Base-by-base conservation (phyloP, 352 stramenopile genomes). In the Globisporangium apiculatum region DNA sequence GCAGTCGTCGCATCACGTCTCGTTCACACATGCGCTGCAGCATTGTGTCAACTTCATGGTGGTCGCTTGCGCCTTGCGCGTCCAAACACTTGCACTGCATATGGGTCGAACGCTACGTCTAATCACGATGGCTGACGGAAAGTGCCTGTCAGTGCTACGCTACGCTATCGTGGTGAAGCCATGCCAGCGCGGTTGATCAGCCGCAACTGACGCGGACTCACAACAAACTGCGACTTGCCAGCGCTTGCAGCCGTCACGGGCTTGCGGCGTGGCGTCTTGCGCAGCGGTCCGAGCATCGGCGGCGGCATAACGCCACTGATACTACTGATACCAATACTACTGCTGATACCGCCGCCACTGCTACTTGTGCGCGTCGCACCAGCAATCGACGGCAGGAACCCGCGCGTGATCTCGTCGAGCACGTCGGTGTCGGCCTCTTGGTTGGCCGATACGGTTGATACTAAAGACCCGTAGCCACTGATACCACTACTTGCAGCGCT, bases 181-280 rank as follows among this genome's bases (percentile, higher is more conserved):
- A 51, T 64, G 47, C 37, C 63, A 15, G 67, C 65, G 17, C 42
- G 31, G 42, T 49, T 61, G 52, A 64, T 57, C 42, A 81, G 50
- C 5, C 69, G 72, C 49, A 75, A 62, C 46, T 76, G 63, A 8
- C 74, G 71, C 24, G 75, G 75, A 63, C 75, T 84, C 48, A 73
- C 60, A 38, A 73, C 60, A 42, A 71, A 56, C 15, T 64, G 51
- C 49, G 71, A 72, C 15, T 72, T 69, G 10, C 75, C 75, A 2
- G 75, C 75, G 17, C 63, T 80, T n/a, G 61, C 60, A 1, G 55
- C 69, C 15, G 65, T 82, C 49, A 82, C 63, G 7, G 72, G 75
- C 56, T 80, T 78, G 38, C 75, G 75, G 17, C 71, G 70, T 45
- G 71, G 72, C 37, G 75, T 85, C 60, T 76, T 82, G 35, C 75